Evolutionary conservation across 2,329 filamentous ascomycete species (phyloP).

Genomic region (Exophiala xenobiotica): DNA sequence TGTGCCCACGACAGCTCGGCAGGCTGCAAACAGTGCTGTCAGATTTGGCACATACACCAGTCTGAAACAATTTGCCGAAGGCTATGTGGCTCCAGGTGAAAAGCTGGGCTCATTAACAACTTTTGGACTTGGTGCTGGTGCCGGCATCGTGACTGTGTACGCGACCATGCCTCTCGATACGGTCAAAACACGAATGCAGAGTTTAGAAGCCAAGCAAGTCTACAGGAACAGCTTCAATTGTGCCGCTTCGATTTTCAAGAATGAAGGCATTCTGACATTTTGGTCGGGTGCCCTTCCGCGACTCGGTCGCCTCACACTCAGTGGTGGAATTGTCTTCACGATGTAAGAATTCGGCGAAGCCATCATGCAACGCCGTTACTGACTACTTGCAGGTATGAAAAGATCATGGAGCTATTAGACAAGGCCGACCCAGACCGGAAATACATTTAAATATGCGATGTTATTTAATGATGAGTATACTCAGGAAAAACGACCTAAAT

Average conservation of each 20-base stretch:
- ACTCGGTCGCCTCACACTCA: conserved; percentile 79
- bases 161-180: conserved; percentile 76
- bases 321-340: conserved; percentile 95
- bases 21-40: conserved; percentile 90
- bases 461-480: no score
- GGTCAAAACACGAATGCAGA: conserved; percentile 98
- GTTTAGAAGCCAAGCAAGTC: conserved; percentile 73
- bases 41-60: conserved; percentile 89
- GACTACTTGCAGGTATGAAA: conserved; percentile 66
- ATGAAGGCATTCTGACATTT: conserved; percentile 85
- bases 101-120: conserved; percentile 86
- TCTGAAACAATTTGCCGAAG: conserved; percentile 85
- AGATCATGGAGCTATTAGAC: conserved; percentile 86
- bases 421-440: conserved; percentile 75
- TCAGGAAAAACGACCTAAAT: no score
- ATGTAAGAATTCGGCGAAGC: conserved; percentile 56
- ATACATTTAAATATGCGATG: conserved; percentile 64
- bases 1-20: conserved; percentile 87
- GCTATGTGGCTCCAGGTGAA: conserved; percentile 90
- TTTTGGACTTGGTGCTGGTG: conserved; percentile 85
- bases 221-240: conserved; percentile 91
- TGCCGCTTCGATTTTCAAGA: conserved; percentile 76
- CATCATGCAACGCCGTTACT: background rate
- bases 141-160: conserved; percentile 84
- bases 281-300: conserved; percentile 92